Base-by-base conservation (phyloP, 2,329 filamentous ascomycete species). In the Moelleriella libera region DNA sequence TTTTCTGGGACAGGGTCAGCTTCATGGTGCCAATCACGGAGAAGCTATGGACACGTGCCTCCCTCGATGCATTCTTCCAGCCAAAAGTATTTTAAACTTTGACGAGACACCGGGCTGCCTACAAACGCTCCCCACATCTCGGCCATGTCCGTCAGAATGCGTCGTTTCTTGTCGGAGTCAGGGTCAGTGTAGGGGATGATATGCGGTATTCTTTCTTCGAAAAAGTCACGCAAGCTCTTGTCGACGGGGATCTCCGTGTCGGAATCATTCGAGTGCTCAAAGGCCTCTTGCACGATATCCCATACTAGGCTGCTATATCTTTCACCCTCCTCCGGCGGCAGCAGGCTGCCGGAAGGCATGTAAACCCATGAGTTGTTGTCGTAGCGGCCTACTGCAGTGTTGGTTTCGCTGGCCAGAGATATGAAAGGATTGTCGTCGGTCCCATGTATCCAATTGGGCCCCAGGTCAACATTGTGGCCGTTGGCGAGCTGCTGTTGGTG, bases 391-490 rank as follows among this genome's bases (percentile, higher is more conserved):
- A 68, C 59, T 0, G 60, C 56, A 0, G 75, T 85, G 1, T 69
- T 64, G 0, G 81, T 85, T 51, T 75, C 66, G 53, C 72, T 74
- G 10, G 81, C 82, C 14, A 88, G 66, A 42, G 83, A 76, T 40
- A 82, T 61, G 12, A 87, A 83, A 0, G 83, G 81, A 56, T 88
- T 88, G 51, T 80, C 70, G 1, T 76, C 68, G 5, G 81, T 85
- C 34, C 84, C 83, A 50, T 88, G 83, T 46, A 88, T 85, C 83
- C 83, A 88, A 55, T 88, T 88, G n/a, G 83, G 81, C 0, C 84
- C 84, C 32, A 75, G 61, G 53, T 80, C 76, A n/a, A 77, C 69
- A 6, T 69, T 53, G 31, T 67, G 63, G 0, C 71, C 71, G 40
- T 72, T 74, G 10, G 65, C 62, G 4, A 80, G 64, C 28, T 57